These are phyloP conservation scores for Leucaena leucocephala DNA, from an alignment of 306 rosid genomes.

Conservation along the genomic window DNA sequence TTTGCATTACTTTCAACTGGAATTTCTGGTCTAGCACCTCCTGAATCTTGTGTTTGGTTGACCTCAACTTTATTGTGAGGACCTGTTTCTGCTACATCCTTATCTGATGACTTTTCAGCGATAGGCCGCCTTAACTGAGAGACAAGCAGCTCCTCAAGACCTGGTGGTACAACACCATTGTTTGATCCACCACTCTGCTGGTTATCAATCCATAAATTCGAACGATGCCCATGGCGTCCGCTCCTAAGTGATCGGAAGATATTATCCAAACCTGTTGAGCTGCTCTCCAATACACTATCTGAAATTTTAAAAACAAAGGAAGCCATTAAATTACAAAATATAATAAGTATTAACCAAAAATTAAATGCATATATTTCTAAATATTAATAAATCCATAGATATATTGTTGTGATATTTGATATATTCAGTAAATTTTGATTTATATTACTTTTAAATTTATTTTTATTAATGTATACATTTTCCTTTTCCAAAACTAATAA, in stretches of 20 bases:
- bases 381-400: no score
- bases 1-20: slow-evolving; percentile 59
- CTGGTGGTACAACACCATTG: slow-evolving; percentile 70
- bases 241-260: slow-evolving; percentile 88
- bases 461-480: no score
- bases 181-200: slow-evolving; percentile 82
- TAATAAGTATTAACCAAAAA: neutral
- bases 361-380: no score
- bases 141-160: slow-evolving; percentile 93
- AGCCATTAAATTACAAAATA: slow-evolving; percentile 17
- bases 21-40: slow-evolving; percentile 55
- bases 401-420: no score
- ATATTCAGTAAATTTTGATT: no score
- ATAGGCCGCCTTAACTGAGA: slow-evolving; percentile 79
- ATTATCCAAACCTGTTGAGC: slow-evolving; percentile 71
- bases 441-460: no score
- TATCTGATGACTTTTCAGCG: slow-evolving; percentile 65
- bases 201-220: slow-evolving; percentile 85
- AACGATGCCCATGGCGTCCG: slow-evolving; percentile 97
- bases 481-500: no score
- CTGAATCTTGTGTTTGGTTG: slow-evolving; percentile 59
- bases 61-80: slow-evolving; percentile 57
- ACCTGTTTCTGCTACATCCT: slow-evolving; percentile 47
- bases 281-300: slow-evolving; percentile 73
- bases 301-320: neutral